Evolutionary conservation across 352 stramenopile genomes (phyloP), one percentile per base, ranked within the genome.

Genomic region (Globisporangium orthogonon): DNA sequence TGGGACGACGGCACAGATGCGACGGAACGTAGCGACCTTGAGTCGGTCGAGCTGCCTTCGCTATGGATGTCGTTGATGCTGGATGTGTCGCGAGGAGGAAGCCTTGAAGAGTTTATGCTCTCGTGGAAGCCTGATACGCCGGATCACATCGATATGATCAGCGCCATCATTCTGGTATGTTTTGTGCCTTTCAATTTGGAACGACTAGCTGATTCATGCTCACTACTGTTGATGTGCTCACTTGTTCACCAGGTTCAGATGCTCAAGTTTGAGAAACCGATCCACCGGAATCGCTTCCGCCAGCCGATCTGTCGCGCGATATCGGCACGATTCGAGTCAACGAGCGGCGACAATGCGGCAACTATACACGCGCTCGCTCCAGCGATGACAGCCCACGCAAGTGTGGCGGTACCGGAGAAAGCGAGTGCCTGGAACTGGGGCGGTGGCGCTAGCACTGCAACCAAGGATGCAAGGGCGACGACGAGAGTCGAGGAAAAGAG

Each of bases 181-280:
- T 15, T 3, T 23, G 6, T 31, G 46, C 28, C 1, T 39, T 2
- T 53, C 17, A 14, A n/a, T 17, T 43, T 14, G 3, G 2, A 18
- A 18, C 33, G 6, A 15, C 15, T 23, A 18, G 7, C 48, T 56
- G 11, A 50, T 40, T 14, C 31, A 13, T 15, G 28, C 29, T 50
- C n/a, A 14, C 40, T 45, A 9, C 23, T 35, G 11, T 13, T n/a
- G 3, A 66, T 40, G 61, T 62, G 56, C 7, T 41, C 35, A 18
- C 35, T 65, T 13, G 4, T 18, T 2, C 2, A 37, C 7, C 47
- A 75, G 70, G 3, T 70, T 30, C 65, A 80, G 56, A 48, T 73
- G 61, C 58, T 73, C 17, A 90, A 79, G 48, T 59, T 88, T 44
- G 76, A 87, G 29, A 88, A 84, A 55, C 49, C 72, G 39, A 79